Evolutionary conservation across 805 yeast species (phyloP).

Genomic region (Hanseniaspora meyeri): DNA sequence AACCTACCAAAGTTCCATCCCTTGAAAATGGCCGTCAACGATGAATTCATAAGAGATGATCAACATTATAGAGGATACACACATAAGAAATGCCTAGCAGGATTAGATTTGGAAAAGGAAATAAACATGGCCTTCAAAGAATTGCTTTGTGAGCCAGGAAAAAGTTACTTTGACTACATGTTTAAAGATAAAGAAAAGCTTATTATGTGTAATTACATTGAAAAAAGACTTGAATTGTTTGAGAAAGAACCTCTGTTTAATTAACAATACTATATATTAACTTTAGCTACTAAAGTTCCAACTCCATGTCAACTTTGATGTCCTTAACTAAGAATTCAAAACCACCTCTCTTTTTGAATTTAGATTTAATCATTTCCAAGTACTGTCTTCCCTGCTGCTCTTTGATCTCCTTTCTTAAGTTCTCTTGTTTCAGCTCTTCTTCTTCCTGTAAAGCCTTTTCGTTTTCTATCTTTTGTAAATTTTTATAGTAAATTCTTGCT

Average conservation of each 20-base stretch:
- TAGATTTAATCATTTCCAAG: constrained; percentile 9
- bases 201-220: constrained; percentile 9
- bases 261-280: neutral
- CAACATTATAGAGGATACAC: constrained; percentile 21
- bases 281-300: constrained; percentile 2
- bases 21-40: constrained; percentile 18
- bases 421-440: constrained; percentile 32
- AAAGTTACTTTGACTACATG: constrained; percentile 3
- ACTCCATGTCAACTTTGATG: constrained; percentile 5
- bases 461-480: constrained; percentile 42
- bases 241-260: constrained; percentile 4
- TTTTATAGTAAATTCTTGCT: constrained; percentile 66
- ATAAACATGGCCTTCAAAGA: constrained; percentile 2
- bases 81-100: constrained; percentile 13
- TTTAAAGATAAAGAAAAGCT: neutral
- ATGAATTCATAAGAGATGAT: constrained; percentile 17
- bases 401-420: constrained; percentile 26
- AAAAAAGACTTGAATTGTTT: constrained; percentile 8
- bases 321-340: constrained; percentile 13
- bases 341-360: constrained; percentile 13
- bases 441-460: constrained; percentile 48
- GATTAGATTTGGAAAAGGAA: constrained; percentile 23
- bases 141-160: neutral
- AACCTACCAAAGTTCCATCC: constrained; percentile 31
- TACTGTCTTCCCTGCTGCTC: constrained; percentile 13